Conservation (phyloP, 1,139 yeast genomes). For the Eremothecium cymbalariae region DNA sequence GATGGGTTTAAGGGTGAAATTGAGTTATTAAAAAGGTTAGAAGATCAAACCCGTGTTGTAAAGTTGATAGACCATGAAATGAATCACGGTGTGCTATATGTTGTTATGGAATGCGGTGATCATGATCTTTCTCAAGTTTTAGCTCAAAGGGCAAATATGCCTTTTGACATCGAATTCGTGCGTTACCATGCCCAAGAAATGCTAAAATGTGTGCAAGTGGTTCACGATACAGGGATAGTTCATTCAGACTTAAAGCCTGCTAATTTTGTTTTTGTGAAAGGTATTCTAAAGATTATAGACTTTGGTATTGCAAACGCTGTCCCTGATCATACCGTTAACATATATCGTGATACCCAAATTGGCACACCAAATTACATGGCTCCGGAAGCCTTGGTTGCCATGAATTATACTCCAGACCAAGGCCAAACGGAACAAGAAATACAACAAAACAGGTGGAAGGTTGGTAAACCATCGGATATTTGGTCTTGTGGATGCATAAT, state of each 20-base stretch:
- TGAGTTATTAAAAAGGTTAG: constrained; percentile 55
- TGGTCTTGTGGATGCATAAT: constrained; percentile 98
- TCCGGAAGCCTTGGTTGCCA: constrained; percentile 79
- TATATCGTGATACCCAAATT: constrained; percentile 82
- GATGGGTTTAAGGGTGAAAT: constrained; percentile 87
- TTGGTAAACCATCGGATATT: constrained; percentile 91
- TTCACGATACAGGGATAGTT: constrained; percentile 80
- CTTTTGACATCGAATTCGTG: constrained; percentile 70
- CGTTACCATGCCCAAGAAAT: constrained; percentile 75
- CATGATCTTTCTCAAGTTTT: constrained; percentile 81
- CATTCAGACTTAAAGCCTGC: constrained; percentile 97
- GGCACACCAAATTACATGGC: constrained; percentile 99
- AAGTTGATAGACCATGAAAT: constrained; percentile 67
- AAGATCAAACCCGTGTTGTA: constrained; percentile 66
- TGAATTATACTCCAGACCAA: constrained; percentile 35
- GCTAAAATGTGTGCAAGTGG: constrained; percentile 76
- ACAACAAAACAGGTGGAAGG: constrained; percentile 57
- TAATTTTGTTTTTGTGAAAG: constrained; percentile 80
- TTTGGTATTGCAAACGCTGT: constrained; percentile 95
- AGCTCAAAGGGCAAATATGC: constrained; percentile 44
- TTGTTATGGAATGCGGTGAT: constrained; percentile 96
- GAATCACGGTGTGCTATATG: constrained; percentile 51
- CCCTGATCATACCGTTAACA: constrained; percentile 84
- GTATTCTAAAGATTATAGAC: constrained; percentile 79
- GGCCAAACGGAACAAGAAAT: constrained; percentile 20